phyloP scores from a whole-genome alignment of 495 filamentous ascomycete species.

The Daldinia decipiens region DNA sequence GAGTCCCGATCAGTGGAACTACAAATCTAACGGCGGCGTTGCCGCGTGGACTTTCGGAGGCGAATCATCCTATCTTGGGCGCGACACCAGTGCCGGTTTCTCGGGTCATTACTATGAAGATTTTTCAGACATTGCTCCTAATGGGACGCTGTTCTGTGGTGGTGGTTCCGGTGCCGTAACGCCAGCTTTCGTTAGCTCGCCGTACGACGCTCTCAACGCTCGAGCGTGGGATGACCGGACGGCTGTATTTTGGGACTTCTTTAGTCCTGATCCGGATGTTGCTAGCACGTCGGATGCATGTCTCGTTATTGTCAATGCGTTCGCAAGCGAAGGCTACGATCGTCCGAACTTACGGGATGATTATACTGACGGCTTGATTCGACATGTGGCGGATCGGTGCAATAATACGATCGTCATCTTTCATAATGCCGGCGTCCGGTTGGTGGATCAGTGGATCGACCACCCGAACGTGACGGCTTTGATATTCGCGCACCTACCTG shows the following conservation, averaged over 20 bases:
- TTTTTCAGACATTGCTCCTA: conserved; percentile 44
- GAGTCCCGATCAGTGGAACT: conserved; percentile 41
- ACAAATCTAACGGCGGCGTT: conserved; percentile 53
- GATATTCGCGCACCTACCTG: conserved; percentile 61
- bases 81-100: conserved; percentile 35
- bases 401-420: conserved; percentile 66
- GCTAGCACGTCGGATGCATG: conserved; percentile 64
- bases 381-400: conserved; percentile 58
- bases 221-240: conserved; percentile 58
- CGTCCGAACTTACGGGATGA: conserved; percentile 48
- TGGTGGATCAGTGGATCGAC: conserved; percentile 60
- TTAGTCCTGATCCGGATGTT: conserved; percentile 45
- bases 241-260: conserved; percentile 51
- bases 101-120: conserved; percentile 44
- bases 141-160: conserved; percentile 59
- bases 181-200: conserved; percentile 58
- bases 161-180: conserved; percentile 63
- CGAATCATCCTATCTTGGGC: conserved; percentile 49
- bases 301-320: conserved; percentile 64
- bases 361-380: conserved; percentile 60
- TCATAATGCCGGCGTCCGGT: conserved; percentile 60
- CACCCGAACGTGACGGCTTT: conserved; percentile 65
- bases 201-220: conserved; percentile 63
- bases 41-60: conserved; percentile 42
- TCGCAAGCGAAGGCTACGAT: conserved; percentile 58